Evolutionary conservation across 208 protist genomes (phyloP).

Genomic region (Leishmania tropica): DNA sequence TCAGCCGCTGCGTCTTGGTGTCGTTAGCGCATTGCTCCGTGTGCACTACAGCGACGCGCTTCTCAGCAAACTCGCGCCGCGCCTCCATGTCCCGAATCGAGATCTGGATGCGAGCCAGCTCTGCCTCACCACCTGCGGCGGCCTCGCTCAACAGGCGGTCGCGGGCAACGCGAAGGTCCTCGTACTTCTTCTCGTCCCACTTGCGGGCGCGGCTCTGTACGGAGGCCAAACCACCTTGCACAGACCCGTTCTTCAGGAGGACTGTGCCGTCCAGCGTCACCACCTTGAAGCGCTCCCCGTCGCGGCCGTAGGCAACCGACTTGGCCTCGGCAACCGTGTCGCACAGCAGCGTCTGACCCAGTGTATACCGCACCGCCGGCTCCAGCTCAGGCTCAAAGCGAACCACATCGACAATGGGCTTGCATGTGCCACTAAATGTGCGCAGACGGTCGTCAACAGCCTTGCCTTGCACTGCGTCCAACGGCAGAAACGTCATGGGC

Average conservation of each 20-base stretch:
- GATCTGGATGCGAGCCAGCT: conserved; percentile 70
- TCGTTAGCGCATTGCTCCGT: conserved; percentile 42
- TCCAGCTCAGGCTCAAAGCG: conserved; percentile 85
- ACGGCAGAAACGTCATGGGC: conserved; percentile 96
- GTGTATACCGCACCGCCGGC: conserved; percentile 93
- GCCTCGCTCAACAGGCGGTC: conserved; percentile 78
- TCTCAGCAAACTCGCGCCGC: conserved; percentile 62
- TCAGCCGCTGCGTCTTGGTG: conserved; percentile 40
- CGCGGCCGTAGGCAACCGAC: conserved; percentile 79
- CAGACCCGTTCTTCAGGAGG: conserved; percentile 95
- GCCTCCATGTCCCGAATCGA: conserved; percentile 69
- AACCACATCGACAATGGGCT: conserved; percentile 94
- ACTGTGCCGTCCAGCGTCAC: conserved; percentile 96
- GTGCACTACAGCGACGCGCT: conserved; percentile 48
- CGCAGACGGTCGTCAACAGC: conserved; percentile 91
- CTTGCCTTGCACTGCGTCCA: conserved; percentile 92
- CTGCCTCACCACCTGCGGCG: conserved; percentile 60
- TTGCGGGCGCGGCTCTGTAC: conserved; percentile 85
- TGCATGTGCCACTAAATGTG: conserved; percentile 89
- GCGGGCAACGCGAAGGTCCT: conserved; percentile 68
- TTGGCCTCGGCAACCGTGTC: conserved; percentile 94
- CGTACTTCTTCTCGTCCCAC: conserved; percentile 94
- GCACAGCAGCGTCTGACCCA: conserved; percentile 97
- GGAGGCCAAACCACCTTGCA: conserved; percentile 93
- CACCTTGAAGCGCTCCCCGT: conserved; percentile 88